Percentiles rank a stretch among this genome's conserved stretches.
Evolutionary conservation across 768 basidiomycete species (phyloP).

Genomic region (Dacryopinax primogenitus): DNA sequence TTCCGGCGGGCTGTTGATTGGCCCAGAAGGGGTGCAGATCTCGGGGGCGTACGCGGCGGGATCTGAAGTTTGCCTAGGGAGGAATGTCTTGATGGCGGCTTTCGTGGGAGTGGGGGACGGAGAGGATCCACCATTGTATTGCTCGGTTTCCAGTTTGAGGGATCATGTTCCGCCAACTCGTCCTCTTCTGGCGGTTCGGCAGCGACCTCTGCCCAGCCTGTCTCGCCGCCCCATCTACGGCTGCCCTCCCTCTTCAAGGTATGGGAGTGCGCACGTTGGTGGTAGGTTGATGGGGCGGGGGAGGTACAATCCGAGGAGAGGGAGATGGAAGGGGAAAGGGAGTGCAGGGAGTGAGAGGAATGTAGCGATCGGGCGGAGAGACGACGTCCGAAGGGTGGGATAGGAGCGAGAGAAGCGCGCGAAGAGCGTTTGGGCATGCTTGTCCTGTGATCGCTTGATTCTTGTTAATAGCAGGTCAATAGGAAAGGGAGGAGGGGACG

Average conservation of each 20-base stretch:
- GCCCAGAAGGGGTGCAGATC: neutral
- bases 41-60: neutral
- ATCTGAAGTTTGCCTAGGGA: neutral
- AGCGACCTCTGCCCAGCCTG: too few species aligned
- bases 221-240: too few species aligned
- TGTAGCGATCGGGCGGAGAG: neutral
- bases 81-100: neutral
- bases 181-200: too few species aligned
- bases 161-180: too few species aligned
- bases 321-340: neutral
- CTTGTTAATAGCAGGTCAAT: neutral
- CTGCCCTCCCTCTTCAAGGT: too few species aligned
- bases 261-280: too few species aligned
- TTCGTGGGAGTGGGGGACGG: too few species aligned
- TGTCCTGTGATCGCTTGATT: neutral
- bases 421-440: neutral
- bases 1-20: neutral
- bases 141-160: too few species aligned
- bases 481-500: neutral
- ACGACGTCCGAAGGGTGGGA: neutral
- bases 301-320: too few species aligned
- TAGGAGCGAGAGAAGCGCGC: neutral
- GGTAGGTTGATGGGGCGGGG: too few species aligned
- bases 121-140: too few species aligned
- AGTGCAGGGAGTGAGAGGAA: neutral